These are phyloP conservation scores for Cryphonectria radicalis DNA, from an alignment of 2,329 filamentous ascomycete species.

Conservation along the genomic window DNA sequence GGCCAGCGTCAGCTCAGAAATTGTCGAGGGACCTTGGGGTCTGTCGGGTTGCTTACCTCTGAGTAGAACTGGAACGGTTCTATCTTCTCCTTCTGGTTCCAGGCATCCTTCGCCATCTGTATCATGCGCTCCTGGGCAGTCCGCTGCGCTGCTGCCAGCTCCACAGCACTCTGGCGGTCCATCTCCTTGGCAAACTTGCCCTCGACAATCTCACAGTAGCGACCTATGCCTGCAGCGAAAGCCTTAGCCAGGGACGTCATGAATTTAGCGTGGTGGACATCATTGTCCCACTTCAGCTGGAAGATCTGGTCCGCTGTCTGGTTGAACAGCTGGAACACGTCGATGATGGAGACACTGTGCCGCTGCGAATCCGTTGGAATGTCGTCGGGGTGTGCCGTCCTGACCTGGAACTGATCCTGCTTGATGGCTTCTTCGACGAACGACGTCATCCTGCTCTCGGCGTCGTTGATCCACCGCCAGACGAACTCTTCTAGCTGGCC, in stretches of 20 bases:
- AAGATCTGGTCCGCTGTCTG: slow-evolving; percentile 88
- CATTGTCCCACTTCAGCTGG: slow-evolving; percentile 88
- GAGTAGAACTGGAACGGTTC: slow-evolving; percentile 97
- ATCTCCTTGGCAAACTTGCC: slow-evolving; percentile 86
- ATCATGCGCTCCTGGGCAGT: slow-evolving; percentile 92
- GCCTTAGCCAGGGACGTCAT: slow-evolving; percentile 92
- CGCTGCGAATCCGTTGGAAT: slow-evolving; percentile 77
- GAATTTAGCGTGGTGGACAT: slow-evolving; percentile 92
- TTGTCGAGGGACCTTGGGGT: slow-evolving; percentile 1
- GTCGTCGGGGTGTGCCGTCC: slow-evolving; percentile 65
- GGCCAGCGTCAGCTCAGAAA: slow-evolving; percentile 36
- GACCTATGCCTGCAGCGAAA: slow-evolving; percentile 79
- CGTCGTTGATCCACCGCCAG: slow-evolving; percentile 89
- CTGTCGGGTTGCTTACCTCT: slow-evolving; percentile 63
- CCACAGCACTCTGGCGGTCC: slow-evolving; percentile 87
- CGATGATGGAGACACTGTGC: slow-evolving; percentile 90
- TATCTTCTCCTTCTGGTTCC: slow-evolving; percentile 87
- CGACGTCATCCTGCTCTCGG: slow-evolving; percentile 76
- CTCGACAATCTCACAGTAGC: slow-evolving; percentile 91
- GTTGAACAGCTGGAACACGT: slow-evolving; percentile 92
- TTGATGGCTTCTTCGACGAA: slow-evolving; percentile 92
- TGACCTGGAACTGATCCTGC: slow-evolving; percentile 83
- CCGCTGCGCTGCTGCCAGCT: slow-evolving; percentile 76
- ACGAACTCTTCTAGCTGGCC: slow-evolving; percentile 87
- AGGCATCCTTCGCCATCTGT: slow-evolving; percentile 90